These are phyloP conservation scores for Aphanomyces euteiches DNA, from an alignment of 352 stramenopile genomes.

Conservation along the genomic window DNA sequence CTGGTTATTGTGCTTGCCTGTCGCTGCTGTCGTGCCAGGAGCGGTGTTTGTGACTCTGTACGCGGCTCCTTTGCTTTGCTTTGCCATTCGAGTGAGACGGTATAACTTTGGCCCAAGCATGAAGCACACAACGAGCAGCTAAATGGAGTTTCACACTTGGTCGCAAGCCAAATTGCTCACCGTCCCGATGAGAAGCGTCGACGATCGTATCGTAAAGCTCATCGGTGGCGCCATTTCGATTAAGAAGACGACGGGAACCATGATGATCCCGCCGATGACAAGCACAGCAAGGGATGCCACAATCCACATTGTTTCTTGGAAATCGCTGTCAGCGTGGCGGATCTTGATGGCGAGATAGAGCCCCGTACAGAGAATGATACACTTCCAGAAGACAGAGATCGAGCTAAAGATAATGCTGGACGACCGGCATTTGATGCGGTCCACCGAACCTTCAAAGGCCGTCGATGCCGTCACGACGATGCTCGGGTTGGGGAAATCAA, in stretches of 20 bases:
- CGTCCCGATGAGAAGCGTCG: slow-evolving; percentile 35
- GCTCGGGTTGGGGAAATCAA: slow-evolving; percentile 39
- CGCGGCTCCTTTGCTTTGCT: too few relatives aligned
- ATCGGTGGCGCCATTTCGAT: slow-evolving; percentile 40
- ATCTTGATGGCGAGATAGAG: slow-evolving; percentile 58
- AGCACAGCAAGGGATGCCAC: slow-evolving; percentile 49
- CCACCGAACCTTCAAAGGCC: slow-evolving; percentile 37
- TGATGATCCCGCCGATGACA: slow-evolving; percentile 45
- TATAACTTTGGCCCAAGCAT: slow-evolving; percentile 28
- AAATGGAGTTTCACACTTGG: not conserved
- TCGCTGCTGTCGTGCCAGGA: too few relatives aligned
- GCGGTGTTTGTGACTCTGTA: too few relatives aligned
- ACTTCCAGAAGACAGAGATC: slow-evolving; percentile 57
- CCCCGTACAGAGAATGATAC: slow-evolving; percentile 42
- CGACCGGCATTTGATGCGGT: slow-evolving; percentile 38
- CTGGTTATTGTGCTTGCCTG: too few relatives aligned
- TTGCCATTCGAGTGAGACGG: slow-evolving; percentile 1
- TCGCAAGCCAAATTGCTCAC: slow-evolving; percentile 28
- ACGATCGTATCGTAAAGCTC: slow-evolving; percentile 42
- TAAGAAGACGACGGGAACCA: slow-evolving; percentile 51
- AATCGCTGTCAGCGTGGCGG: slow-evolving; percentile 58
- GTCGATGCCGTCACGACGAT: slow-evolving; percentile 5
- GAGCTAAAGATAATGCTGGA: slow-evolving; percentile 52
- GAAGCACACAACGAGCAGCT: slow-evolving; percentile 6
- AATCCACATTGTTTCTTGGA: slow-evolving; percentile 67